phyloP scores from a whole-genome alignment of 2,329 filamentous ascomycete genomes.

The Cladosporium phlei region DNA sequence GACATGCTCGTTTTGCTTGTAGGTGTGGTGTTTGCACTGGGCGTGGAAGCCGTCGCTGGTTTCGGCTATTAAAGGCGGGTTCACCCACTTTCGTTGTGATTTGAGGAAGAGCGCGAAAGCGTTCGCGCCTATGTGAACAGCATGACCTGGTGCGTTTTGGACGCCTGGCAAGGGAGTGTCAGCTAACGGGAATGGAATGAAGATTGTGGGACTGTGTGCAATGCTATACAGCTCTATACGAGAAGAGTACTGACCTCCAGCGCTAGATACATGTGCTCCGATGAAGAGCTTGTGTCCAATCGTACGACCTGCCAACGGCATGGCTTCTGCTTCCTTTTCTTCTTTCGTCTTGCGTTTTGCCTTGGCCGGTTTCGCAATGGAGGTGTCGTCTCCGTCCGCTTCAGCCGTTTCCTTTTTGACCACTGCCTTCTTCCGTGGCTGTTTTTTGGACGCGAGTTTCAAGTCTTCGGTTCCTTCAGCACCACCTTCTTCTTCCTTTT shows the following conservation, averaged over 20 bases:
- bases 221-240: conserved; percentile 7
- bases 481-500: conserved; percentile 1
- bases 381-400: background rate
- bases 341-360: conserved; percentile 54
- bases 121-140: conserved; percentile 60
- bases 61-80: conserved; percentile 67
- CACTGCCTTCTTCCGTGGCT: conserved; percentile 3
- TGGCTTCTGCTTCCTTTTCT: conserved; percentile 51
- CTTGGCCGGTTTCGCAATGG: conserved; percentile 15
- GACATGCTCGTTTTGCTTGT: conserved; percentile 66
- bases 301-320: conserved; percentile 67
- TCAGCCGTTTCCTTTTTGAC: conserved; percentile 15
- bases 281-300: conserved; percentile 73
- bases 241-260: conserved; percentile 61
- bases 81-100: conserved; percentile 91
- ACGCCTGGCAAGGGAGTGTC: conserved; percentile 55
- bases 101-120: conserved; percentile 94
- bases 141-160: conserved; percentile 69
- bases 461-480: background rate
- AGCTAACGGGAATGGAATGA: background rate
- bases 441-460: background rate
- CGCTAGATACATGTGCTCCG: conserved; percentile 85
- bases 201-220: background rate
- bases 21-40: conserved; percentile 63
- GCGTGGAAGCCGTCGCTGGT: conserved; percentile 65